phyloP scores from a whole-genome alignment of 352 stramenopile species.

The Globisporangium lucens region DNA sequence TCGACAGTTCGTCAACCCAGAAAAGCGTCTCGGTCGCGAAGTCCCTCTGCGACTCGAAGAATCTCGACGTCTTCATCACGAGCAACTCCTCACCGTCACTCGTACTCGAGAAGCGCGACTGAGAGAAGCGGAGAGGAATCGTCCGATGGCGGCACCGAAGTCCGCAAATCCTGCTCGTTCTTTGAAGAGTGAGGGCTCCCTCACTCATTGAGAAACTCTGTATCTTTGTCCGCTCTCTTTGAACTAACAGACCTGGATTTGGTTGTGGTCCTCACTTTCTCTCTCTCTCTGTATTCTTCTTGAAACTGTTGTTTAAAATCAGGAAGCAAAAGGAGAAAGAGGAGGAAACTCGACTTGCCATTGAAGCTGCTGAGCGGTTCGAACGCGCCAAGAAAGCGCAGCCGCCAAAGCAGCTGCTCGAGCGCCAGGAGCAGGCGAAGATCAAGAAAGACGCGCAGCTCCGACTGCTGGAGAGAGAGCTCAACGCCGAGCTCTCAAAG shows the following conservation, averaged over 20 bases:
- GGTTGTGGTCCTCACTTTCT: neutral
- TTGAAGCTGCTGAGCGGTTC: constrained; percentile 30
- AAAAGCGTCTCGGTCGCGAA: neutral
- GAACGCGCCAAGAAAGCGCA: constrained; percentile 40
- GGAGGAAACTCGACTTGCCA: constrained; percentile 27
- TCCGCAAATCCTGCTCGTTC: constrained; percentile 42
- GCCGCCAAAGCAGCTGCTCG: constrained; percentile 48
- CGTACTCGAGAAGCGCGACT: constrained; percentile 17
- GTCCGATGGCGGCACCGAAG: constrained; percentile 12
- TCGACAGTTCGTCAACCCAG: neutral
- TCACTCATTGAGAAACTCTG: no score
- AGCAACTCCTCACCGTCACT: constrained; percentile 12
- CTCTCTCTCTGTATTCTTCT: neutral
- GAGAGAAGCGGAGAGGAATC: constrained; percentile 8
- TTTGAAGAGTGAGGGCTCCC: constrained; percentile 40
- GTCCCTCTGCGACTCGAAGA: neutral
- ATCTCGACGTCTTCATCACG: neutral
- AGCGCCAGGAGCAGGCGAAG: constrained; percentile 41
- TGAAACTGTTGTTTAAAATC: neutral
- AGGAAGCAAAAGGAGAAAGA: constrained; percentile 46
- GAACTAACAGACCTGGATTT: neutral
- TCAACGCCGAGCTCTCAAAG: constrained; percentile 31
- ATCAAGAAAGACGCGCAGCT: constrained; percentile 43
- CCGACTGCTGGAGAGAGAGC: constrained; percentile 29
- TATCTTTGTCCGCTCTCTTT: no score